Conservation (phyloP, 1,139 yeast species). For the Blastobotrys ciferrii region DNA sequence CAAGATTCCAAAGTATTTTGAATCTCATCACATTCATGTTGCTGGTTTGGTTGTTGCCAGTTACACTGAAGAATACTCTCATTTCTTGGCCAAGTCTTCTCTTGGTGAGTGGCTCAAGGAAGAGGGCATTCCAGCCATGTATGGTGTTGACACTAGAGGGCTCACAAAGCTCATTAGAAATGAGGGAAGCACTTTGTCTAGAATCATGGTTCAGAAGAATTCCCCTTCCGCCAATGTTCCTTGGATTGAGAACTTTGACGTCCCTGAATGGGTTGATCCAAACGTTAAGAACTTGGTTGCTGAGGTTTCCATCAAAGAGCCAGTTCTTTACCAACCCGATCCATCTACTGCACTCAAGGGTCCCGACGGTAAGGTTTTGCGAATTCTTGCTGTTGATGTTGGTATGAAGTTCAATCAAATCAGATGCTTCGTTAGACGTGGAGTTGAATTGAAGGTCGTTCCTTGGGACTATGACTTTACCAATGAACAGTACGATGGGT, state of each 20-base stretch:
- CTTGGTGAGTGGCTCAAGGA: constrained; percentile 91
- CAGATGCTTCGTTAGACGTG: constrained; percentile 93
- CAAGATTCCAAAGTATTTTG: constrained; percentile 86
- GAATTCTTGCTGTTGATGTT: constrained; percentile 90
- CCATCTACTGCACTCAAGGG: constrained; percentile 52
- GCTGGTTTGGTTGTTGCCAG: constrained; percentile 98
- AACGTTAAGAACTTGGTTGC: constrained; percentile 89
- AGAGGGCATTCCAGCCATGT: constrained; percentile 91
- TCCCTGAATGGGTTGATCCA: constrained; percentile 93
- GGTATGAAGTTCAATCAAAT: constrained; percentile 98
- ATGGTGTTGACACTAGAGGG: constrained; percentile 96
- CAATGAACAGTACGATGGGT: constrained; percentile 78
- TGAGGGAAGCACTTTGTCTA: constrained; percentile 89
- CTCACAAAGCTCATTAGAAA: constrained; percentile 91
- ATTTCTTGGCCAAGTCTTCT: constrained; percentile 87
- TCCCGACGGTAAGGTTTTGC: constrained; percentile 71
- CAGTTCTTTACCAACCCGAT: constrained; percentile 66
- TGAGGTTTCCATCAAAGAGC: constrained; percentile 75
- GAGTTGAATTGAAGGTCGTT: constrained; percentile 92
- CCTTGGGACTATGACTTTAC: constrained; percentile 93
- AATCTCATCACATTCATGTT: constrained; percentile 85
- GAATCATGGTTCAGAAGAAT: constrained; percentile 62
- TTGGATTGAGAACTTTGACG: constrained; percentile 66
- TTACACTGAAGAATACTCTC: constrained; percentile 95
- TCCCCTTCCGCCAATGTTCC: constrained; percentile 43